A percentile compares a stretch with the other conserved stretches of the same genome.
Evolutionary conservation across 2,329 filamentous ascomycete genomes (phyloP).

Genomic region (Claviceps sp.): DNA sequence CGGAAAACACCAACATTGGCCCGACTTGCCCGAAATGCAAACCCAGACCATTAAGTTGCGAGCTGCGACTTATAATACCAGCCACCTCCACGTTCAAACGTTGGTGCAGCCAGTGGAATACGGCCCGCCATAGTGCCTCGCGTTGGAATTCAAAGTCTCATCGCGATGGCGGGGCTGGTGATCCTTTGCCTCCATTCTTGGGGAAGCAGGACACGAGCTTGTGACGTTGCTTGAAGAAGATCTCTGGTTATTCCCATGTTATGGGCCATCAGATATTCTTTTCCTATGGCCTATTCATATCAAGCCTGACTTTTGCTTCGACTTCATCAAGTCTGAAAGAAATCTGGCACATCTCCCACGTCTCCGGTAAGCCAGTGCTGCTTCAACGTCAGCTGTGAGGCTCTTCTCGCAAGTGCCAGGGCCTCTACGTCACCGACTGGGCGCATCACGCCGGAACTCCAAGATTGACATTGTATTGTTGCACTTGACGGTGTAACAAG

Average conservation of each 20-base stretch:
- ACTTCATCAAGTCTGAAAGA: not conserved
- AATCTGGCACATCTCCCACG: not conserved
- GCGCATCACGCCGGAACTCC: too few species aligned
- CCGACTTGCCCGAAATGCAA: not conserved
- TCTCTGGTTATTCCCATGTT: not conserved
- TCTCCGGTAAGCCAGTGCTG: slow-evolving; percentile 1
- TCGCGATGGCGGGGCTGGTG: slow-evolving; percentile 9
- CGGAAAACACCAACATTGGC: not conserved
- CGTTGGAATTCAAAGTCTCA: slow-evolving; percentile 14
- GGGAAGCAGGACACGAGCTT: not conserved
- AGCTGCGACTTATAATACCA: not conserved
- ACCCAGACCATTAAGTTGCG: not conserved
- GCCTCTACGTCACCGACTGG: too few species aligned
- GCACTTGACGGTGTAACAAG: not conserved
- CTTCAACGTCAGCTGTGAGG: too few species aligned
- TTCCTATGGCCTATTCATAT: not conserved
- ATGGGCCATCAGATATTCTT: too few species aligned
- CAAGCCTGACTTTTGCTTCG: not conserved
- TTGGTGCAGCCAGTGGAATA: not conserved
- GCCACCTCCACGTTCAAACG: not conserved
- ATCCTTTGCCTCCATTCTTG: not conserved
- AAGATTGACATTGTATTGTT: too few species aligned
- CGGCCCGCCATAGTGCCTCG: slow-evolving; percentile 5
- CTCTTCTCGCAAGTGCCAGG: too few species aligned
- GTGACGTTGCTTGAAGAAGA: not conserved